A percentile compares a stretch with the other conserved stretches of the same genome.
These are phyloP conservation scores for Cardiospermum halicacabum DNA, from an alignment of 345 rosid genomes.

Conservation along the genomic window DNA sequence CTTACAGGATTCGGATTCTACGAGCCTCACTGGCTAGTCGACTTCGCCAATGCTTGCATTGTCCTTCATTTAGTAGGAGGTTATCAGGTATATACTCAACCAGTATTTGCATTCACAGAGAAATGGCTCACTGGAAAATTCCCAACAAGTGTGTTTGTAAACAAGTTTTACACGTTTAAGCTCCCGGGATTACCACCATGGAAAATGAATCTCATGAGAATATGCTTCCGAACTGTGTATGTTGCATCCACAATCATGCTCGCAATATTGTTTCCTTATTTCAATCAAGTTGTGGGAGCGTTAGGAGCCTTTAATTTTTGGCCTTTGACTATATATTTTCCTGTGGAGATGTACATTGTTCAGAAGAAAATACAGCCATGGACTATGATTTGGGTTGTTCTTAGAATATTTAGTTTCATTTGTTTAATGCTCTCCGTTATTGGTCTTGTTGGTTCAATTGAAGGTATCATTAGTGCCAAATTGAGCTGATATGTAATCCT, in stretches of 20 bases:
- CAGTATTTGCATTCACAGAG: constrained; percentile 59
- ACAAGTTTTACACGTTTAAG: constrained; percentile 28
- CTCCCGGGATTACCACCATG: constrained; percentile 28
- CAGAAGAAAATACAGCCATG: constrained; percentile 45
- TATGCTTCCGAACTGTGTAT: constrained; percentile 41
- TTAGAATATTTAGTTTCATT: constrained; percentile 45
- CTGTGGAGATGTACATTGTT: constrained; percentile 59
- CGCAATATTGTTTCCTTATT: constrained; percentile 56
- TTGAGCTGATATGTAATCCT: constrained; percentile 15
- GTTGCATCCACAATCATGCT: constrained; percentile 37
- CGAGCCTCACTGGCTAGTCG: constrained; percentile 44
- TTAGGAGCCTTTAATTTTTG: constrained; percentile 63
- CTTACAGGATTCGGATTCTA: constrained; percentile 39
- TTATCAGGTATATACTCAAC: constrained; percentile 55
- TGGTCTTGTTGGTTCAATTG: constrained; percentile 41
- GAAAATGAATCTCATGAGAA: constrained; percentile 30
- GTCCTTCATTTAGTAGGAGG: constrained; percentile 48
- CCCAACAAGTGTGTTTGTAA: constrained; percentile 37
- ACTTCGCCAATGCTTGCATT: constrained; percentile 42
- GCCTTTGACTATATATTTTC: constrained; percentile 62
- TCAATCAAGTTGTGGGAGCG: constrained; percentile 51
- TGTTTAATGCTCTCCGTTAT: constrained; percentile 36
- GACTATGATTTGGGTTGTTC: constrained; percentile 46
- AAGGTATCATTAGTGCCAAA: constrained; percentile 40
- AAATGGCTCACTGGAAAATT: constrained; percentile 37